Conservation (phyloP, 345 rosid genomes). For the Xanthoceras sorbifolium region DNA sequence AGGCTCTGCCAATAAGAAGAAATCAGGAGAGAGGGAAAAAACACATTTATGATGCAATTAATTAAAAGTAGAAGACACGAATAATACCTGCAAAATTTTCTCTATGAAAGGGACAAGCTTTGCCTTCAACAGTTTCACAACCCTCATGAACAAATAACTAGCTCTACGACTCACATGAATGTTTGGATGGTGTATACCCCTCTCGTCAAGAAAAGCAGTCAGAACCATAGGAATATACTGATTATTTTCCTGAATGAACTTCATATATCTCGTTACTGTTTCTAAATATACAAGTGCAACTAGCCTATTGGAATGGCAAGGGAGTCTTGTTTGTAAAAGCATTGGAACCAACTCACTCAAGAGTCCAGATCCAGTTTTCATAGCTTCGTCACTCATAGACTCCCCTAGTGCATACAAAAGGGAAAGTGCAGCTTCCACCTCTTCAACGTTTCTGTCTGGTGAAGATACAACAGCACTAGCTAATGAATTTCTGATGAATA, state of each 20-base stretch:
- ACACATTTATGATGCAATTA: neutral
- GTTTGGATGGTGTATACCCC: conserved; percentile 92
- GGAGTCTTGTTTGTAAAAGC: conserved; percentile 74
- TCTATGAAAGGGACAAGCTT: conserved; percentile 91
- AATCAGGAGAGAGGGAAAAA: conserved; percentile 14
- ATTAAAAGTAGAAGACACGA: conserved; percentile 1
- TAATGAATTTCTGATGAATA: conserved; percentile 74
- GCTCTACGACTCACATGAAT: conserved; percentile 82
- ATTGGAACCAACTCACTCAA: conserved; percentile 69
- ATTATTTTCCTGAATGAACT: conserved; percentile 76
- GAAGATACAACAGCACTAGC: conserved; percentile 61
- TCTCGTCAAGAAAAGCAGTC: conserved; percentile 88
- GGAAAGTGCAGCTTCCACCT: conserved; percentile 95
- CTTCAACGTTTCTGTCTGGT: conserved; percentile 73
- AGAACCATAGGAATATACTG: conserved; percentile 69
- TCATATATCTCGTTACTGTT: conserved; percentile 74
- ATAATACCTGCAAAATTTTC: conserved; percentile 73
- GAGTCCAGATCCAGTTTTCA: conserved; percentile 66
- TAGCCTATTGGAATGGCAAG: conserved; percentile 84
- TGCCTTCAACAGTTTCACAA: conserved; percentile 76
- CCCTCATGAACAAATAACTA: conserved; percentile 88
- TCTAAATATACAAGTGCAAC: conserved; percentile 91
- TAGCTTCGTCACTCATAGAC: conserved; percentile 72
- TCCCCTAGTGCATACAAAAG: conserved; percentile 90
- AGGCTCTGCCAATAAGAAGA: conserved; percentile 56